Base-by-base conservation (phyloP, 257 asterid genomes). In the Nicotiana noctiflora region DNA sequence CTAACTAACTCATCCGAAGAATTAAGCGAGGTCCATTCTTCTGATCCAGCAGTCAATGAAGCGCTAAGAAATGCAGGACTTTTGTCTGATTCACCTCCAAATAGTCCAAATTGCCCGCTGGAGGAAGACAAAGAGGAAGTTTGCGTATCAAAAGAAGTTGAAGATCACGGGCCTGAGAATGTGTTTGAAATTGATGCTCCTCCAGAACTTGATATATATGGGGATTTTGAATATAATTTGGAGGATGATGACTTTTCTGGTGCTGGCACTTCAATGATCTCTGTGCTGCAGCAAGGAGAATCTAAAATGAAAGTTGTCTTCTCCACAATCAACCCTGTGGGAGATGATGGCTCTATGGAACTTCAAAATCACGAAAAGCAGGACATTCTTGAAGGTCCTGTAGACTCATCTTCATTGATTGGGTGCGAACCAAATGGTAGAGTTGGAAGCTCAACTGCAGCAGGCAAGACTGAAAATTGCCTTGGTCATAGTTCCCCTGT, bases 151-250 rank as follows among this genome's bases (percentile, higher is more conserved):
- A 87, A 86, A 77, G 84, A 87, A 67, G 85, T 51, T 15, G 91
- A 86, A 59, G 91, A 89, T 37, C 89, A 86, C 19, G 98, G 88
- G 44, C 97, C 97, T 23, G 93, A 88, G 80, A 86, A 93, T 86
- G 88, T 95, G 74, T 67, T 93, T 37, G 97, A 91, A 84, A 88
- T 82, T 76, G 96, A 90, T 79, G 80, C 92, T 86, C 92, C 87
- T 75, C 88, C 93, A n/a, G 99, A 90, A 34, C 90, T 93, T 63
- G 99, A 95, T 83, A 95, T 93, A 34, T 93, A 95, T 17, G 98
- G 97, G 79, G 99, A 95, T 88, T 95, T 93, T 81, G 98, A 95
- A 89, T 93, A 93, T 83, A 87, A 85, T 89, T 86, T 95, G 90
- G 99, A 95, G 59, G 99, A 93, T 70, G 97, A 92, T 27, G 97